Evolutionary conservation across 495 filamentous ascomycete genomes (phyloP).

Genomic region (Trichoderma orchidacearum): DNA sequence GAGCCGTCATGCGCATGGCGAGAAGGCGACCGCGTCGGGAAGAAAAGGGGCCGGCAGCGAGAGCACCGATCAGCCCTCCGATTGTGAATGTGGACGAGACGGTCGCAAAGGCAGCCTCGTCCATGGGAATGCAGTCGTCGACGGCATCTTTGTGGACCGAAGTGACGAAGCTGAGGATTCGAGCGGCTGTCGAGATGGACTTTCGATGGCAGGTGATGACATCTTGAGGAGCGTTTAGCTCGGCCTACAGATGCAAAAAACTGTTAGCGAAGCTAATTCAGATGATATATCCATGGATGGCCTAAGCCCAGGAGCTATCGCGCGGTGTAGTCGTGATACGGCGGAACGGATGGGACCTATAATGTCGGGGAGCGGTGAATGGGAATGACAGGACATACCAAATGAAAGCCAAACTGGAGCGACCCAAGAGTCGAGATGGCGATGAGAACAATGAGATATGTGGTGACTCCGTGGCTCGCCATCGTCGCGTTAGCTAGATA

Average conservation of each 20-base stretch:
- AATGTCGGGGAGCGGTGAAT: background rate
- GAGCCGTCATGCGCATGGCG: conserved; percentile 55
- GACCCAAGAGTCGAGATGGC: conserved; percentile 60
- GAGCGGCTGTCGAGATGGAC: conserved; percentile 31
- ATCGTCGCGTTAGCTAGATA: background rate
- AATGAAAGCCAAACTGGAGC: conserved; percentile 85
- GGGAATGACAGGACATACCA: conserved; percentile 39
- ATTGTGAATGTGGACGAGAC: conserved; percentile 86
- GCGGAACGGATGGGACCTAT: too few species aligned
- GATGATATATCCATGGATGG: too few species aligned
- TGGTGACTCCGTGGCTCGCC: background rate
- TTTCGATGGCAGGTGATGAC: conserved; percentile 70
- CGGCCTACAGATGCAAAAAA: too few species aligned
- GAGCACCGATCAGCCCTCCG: conserved; percentile 73
- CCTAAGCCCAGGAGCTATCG: too few species aligned
- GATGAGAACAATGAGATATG: conserved; percentile 51
- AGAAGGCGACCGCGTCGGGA: conserved; percentile 58
- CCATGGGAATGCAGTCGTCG: conserved; percentile 77
- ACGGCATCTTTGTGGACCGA: conserved; percentile 23
- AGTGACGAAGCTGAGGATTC: conserved; percentile 12
- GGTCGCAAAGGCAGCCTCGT: conserved; percentile 56
- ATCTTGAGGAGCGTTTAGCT: conserved; percentile 86
- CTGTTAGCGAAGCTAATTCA: too few species aligned
- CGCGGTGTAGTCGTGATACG: too few species aligned
- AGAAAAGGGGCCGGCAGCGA: conserved; percentile 60